Evolutionary conservation across 1,284 basidiomycete species (phyloP).

Genomic region (Agaricales sp.): DNA sequence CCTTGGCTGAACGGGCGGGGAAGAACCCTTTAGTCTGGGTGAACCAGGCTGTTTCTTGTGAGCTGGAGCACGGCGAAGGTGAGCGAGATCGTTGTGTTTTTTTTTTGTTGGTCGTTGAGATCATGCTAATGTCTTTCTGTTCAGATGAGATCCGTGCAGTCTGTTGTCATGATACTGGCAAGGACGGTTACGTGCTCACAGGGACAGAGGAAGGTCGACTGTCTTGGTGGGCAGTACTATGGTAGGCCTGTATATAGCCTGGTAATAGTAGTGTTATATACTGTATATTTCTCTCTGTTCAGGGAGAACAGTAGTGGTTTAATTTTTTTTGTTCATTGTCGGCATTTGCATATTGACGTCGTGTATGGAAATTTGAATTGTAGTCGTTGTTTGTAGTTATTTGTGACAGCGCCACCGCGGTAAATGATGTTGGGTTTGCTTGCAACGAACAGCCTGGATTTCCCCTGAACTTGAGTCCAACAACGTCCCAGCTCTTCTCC

Average conservation of each 20-base stretch:
- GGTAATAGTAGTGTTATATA: no score
- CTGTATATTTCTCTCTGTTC: no score
- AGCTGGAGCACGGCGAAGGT: conserved; percentile 49
- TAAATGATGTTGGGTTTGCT: no score
- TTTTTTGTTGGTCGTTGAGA: conserved; percentile 6
- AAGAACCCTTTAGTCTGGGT: conserved; percentile 50
- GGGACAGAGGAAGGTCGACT: conserved; percentile 44
- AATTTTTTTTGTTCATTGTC: no score
- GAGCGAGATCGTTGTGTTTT: conserved; percentile 12
- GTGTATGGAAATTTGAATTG: no score
- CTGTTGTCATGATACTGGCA: conserved; percentile 10
- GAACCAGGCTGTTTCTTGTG: conserved; percentile 39
- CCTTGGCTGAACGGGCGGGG: conserved; percentile 43
- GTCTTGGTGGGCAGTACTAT: conserved; percentile 45
- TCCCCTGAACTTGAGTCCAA: no score
- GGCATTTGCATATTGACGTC: no score
- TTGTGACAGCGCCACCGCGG: no score
- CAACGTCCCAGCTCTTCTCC: no score
- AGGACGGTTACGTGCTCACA: conserved; percentile 35
- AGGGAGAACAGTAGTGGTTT: no score
- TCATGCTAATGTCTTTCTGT: conserved; percentile 4
- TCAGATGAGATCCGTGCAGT: conserved; percentile 36
- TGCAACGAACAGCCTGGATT: no score
- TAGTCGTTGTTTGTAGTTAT: no score
- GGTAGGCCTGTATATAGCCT: conserved; percentile 21